phyloP scores from a whole-genome alignment of 169 alveolate species.

The Cryptosporidium baileyi region DNA sequence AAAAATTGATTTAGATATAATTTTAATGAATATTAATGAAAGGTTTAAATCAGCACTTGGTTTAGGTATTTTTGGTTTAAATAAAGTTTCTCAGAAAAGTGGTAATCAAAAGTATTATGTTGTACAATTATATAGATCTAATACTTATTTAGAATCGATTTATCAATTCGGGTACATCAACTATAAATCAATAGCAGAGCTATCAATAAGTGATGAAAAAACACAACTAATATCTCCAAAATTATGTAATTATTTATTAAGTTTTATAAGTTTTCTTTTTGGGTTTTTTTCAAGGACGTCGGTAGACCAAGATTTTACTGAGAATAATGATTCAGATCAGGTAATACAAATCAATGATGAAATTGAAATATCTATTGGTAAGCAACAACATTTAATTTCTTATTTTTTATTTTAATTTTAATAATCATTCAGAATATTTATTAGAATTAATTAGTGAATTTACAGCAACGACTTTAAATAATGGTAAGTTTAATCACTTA shows the following conservation, averaged over 20 bases:
- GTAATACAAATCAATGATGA: background rate
- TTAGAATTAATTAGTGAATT: constrained; percentile 32
- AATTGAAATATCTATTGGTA: constrained; percentile 41
- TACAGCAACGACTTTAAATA: background rate
- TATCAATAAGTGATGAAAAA: background rate
- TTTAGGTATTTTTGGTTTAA: constrained; percentile 38
- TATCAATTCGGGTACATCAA: constrained; percentile 26
- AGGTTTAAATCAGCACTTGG: constrained; percentile 23
- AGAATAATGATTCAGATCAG: background rate
- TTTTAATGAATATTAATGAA: constrained; percentile 10
- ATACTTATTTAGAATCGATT: constrained; percentile 3
- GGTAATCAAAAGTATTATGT: constrained; percentile 44
- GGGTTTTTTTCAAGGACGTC: constrained; percentile 45
- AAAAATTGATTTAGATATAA: constrained; percentile 17
- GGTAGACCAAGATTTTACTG: background rate
- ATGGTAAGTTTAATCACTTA: constrained; percentile 14
- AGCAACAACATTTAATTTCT: background rate
- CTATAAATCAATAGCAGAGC: constrained; percentile 39
- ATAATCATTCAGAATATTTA: constrained; percentile 8
- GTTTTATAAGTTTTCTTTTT: constrained; percentile 16
- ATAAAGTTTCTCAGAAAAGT: background rate
- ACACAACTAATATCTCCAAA: constrained; percentile 3
- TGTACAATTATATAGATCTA: constrained; percentile 31
- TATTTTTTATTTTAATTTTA: background rate
- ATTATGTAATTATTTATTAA: constrained; percentile 14